phyloP scores from a whole-genome alignment of 768 basidiomycete genomes.

The Kwoniella dejecticola region DNA sequence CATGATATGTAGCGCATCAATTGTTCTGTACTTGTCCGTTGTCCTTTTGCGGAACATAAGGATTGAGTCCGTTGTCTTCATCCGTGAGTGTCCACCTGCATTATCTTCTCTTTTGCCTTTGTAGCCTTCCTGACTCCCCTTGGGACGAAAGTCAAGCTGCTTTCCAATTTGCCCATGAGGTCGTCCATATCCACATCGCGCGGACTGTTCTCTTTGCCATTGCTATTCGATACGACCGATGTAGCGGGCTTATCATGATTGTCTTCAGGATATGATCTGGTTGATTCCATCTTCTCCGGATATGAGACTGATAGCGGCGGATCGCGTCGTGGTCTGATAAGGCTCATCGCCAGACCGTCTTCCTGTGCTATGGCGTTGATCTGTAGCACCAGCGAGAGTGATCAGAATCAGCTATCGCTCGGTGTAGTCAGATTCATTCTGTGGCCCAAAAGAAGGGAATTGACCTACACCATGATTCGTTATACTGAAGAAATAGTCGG shows the following conservation, averaged over 20 bases:
- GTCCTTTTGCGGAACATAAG: too few species aligned
- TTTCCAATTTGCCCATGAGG: conserved; percentile 29
- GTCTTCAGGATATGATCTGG: too few species aligned
- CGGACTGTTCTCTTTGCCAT: not conserved
- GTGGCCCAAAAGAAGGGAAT: not conserved
- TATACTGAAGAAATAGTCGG: conserved; percentile 86
- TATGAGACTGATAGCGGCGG: not conserved
- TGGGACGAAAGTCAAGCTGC: conserved; percentile 43
- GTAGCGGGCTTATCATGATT: too few species aligned
- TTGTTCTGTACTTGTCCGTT: too few species aligned
- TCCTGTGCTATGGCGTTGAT: conserved; percentile 40
- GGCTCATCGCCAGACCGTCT: conserved; percentile 39
- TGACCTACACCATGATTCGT: conserved; percentile 72
- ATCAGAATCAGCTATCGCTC: not conserved
- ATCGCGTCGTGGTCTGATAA: conserved; percentile 38
- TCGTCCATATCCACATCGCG: conserved; percentile 43
- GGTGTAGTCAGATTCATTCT: not conserved
- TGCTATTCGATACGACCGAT: too few species aligned
- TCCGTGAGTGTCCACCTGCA: not conserved
- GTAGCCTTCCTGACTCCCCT: conserved; percentile 35
- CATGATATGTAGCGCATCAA: too few species aligned
- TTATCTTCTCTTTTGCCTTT: conserved; percentile 26
- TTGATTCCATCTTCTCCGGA: not conserved
- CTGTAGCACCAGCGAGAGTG: too few species aligned
- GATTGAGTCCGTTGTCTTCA: too few species aligned